Evolutionary conservation across 108 stramenopile species (phyloP).

Genomic region (Bacterosira constricta): DNA sequence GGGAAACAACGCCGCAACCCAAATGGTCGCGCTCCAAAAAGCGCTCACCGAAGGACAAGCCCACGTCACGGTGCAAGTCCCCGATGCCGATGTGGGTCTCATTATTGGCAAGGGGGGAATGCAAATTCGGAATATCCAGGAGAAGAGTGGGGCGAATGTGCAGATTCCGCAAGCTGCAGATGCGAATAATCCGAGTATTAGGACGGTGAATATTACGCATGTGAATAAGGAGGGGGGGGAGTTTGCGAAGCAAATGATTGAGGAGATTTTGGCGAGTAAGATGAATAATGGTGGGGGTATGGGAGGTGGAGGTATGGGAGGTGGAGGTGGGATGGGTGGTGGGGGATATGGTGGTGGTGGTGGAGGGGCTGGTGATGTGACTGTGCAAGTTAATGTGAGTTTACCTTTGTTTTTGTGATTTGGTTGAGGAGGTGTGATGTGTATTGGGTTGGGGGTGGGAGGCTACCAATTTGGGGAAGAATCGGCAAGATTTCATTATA

Average conservation of each 20-base stretch:
- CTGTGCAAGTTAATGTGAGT: slow-evolving; percentile 76
- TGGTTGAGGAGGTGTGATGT: not conserved
- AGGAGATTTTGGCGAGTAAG: slow-evolving; percentile 46
- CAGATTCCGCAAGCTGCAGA: slow-evolving; percentile 92
- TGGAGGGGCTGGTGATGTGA: slow-evolving; percentile 58
- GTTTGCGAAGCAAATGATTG: slow-evolving; percentile 71
- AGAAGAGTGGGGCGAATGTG: slow-evolving; percentile 86
- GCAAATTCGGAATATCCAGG: slow-evolving; percentile 93
- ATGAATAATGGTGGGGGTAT: slow-evolving; percentile 18
- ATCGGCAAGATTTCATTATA: no score
- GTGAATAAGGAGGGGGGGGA: slow-evolving; percentile 77
- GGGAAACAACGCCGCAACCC: slow-evolving; percentile 36
- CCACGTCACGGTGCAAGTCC: slow-evolving; percentile 79
- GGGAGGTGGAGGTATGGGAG: not conserved
- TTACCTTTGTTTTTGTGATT: not conserved
- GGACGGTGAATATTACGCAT: slow-evolving; percentile 85
- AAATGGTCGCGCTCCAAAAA: slow-evolving; percentile 71
- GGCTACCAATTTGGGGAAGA: not conserved
- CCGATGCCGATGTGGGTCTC: slow-evolving; percentile 92
- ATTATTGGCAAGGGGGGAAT: slow-evolving; percentile 97
- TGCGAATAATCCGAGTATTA: slow-evolving; percentile 59
- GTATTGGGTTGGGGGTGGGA: not conserved
- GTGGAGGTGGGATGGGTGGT: not conserved
- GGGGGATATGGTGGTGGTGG: slow-evolving; percentile 31
- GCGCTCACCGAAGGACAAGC: slow-evolving; percentile 76